A percentile compares a stretch with the other conserved stretches of the same genome.
These are phyloP conservation scores for Chloranthus sessilifolius DNA, from an alignment of 164 flowering plant species.

Conservation along the genomic window DNA sequence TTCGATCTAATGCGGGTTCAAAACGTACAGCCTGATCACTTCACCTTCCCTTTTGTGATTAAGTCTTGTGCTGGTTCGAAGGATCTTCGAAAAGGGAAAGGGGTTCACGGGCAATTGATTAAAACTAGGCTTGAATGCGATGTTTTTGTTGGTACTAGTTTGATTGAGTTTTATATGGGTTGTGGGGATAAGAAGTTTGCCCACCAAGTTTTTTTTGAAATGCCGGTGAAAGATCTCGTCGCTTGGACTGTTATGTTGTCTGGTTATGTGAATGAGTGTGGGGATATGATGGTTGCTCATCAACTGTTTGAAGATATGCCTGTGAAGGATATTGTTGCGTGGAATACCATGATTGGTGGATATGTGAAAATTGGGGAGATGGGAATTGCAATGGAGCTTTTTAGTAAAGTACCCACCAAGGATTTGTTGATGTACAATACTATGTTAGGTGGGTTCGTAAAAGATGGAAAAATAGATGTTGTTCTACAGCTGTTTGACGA, in stretches of 20 bases:
- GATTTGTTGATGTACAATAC: conserved; percentile 30
- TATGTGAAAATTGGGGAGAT: conserved; percentile 20
- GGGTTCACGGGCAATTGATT: conserved; percentile 22
- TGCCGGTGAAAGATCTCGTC: conserved; percentile 20
- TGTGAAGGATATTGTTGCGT: conserved; percentile 22
- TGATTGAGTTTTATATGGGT: conserved; percentile 22
- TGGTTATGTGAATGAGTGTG: conserved; percentile 18
- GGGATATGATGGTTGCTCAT: conserved; percentile 24
- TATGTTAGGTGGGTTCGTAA: conserved; percentile 25
- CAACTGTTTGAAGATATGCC: conserved; percentile 23
- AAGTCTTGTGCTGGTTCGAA: conserved; percentile 19
- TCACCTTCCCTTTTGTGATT: conserved; percentile 28
- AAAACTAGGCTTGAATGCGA: conserved; percentile 20
- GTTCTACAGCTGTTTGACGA: conserved; percentile 19
- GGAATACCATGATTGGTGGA: conserved; percentile 28
- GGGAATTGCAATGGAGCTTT: conserved; percentile 12
- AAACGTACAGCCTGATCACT: conserved; percentile 16
- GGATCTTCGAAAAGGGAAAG: conserved; percentile 15
- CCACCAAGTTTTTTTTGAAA: conserved; percentile 16
- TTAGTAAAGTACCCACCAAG: conserved; percentile 24
- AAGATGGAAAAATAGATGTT: conserved; percentile 14
- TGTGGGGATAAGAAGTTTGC: conserved; percentile 11
- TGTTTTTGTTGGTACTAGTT: conserved; percentile 19
- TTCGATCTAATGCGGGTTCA: conserved; percentile 15
- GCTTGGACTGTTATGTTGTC: conserved; percentile 20